Conservation (phyloP, 495 filamentous ascomycete genomes). For the Xanthoparmelia taractica region DNA sequence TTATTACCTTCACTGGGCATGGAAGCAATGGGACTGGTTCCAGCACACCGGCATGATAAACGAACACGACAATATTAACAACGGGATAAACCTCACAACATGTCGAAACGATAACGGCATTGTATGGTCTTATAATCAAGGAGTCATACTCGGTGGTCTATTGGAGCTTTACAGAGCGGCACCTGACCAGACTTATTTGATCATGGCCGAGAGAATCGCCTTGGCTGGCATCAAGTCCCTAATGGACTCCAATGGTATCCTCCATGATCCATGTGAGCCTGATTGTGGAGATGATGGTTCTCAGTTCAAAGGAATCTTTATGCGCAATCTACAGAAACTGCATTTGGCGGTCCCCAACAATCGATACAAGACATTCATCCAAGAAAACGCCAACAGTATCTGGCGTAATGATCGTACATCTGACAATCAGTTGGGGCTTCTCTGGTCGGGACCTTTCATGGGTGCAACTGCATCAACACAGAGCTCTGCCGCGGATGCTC, state of each 20-base stretch:
- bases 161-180: constrained; percentile 56
- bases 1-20: constrained; percentile 51
- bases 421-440: constrained; percentile 40
- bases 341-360: constrained; percentile 45
- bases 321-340: constrained; percentile 58
- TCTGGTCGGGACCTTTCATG: constrained; percentile 45
- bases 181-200: constrained; percentile 45
- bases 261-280: constrained; percentile 61
- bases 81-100: constrained; percentile 49
- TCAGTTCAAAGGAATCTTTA: constrained; percentile 77
- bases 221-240: constrained; percentile 52
- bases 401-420: constrained; percentile 54
- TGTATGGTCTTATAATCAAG: constrained; percentile 76
- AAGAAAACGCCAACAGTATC: constrained; percentile 56
- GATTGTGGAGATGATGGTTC: constrained; percentile 50
- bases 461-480: constrained; percentile 51
- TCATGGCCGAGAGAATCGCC: constrained; percentile 55
- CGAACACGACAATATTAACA: constrained; percentile 57
- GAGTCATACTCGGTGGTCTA: constrained; percentile 64
- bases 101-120: constrained; percentile 59
- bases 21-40: constrained; percentile 63
- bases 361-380: constrained; percentile 47
- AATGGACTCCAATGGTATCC: constrained; percentile 47
- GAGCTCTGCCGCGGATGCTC: constrained; percentile 57
- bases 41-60: constrained; percentile 57